These are phyloP conservation scores for Cercospora sp. DNA, from an alignment of 2,329 filamentous ascomycete genomes.

Conservation along the genomic window DNA sequence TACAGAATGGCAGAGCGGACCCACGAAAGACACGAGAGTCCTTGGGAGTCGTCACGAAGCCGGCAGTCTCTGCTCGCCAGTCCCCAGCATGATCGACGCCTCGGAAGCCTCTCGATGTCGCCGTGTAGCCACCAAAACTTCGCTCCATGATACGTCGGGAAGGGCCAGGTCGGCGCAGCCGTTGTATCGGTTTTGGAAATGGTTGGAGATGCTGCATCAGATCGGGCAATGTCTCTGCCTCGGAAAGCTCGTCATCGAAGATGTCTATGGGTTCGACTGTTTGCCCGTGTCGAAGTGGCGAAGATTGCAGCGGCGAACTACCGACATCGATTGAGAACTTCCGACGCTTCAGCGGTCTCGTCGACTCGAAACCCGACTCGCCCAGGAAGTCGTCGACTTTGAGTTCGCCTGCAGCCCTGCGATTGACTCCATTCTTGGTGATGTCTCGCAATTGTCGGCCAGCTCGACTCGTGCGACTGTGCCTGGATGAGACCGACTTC, in stretches of 20 bases:
- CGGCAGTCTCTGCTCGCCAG: conserved; percentile 60
- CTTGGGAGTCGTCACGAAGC: conserved; percentile 59
- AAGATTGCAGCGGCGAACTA: conserved; percentile 52
- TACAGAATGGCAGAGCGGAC: conserved; percentile 64
- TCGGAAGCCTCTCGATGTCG: conserved; percentile 42
- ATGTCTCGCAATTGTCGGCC: conserved; percentile 52
- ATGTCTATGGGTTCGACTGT: conserved; percentile 23
- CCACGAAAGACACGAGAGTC: conserved; percentile 55
- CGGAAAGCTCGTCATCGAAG: conserved; percentile 29
- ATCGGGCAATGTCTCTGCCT: conserved; percentile 43
- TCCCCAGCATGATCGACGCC: conserved; percentile 47
- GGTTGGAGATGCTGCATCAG: conserved; percentile 44
- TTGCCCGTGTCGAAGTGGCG: conserved; percentile 46
- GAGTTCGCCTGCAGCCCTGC: conserved; percentile 22
- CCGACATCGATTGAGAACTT: conserved; percentile 40
- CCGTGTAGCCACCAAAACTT: conserved; percentile 48
- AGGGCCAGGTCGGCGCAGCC: conserved; percentile 39
- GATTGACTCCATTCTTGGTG: conserved; percentile 49
- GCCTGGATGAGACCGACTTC: conserved; percentile 34
- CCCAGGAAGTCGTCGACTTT: conserved; percentile 23
- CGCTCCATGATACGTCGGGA: conserved; percentile 46
- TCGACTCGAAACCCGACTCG: conserved; percentile 30
- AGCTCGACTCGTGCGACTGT: conserved; percentile 40
- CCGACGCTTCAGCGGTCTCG: conserved; percentile 33
- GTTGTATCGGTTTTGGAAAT: conserved; percentile 46